A percentile compares a stretch with the other conserved stretches of the same genome.
Conservation (phyloP, 2,329 filamentous ascomycete genomes). For the Aspergillaceae sp. region DNA sequence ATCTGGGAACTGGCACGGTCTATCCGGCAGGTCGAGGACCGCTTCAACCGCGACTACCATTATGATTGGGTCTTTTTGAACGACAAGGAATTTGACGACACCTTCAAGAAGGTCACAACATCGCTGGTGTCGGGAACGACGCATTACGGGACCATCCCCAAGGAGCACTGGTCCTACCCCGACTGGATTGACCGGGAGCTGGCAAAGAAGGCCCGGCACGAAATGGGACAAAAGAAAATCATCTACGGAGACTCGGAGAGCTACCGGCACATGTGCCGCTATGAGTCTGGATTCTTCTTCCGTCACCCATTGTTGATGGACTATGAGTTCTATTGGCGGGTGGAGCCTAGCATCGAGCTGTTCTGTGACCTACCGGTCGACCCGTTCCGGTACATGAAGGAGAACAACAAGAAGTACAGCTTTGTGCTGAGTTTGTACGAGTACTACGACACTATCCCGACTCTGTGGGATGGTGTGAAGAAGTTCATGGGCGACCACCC, state of each 20-base stretch:
- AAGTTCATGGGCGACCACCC: slow-evolving; percentile 88
- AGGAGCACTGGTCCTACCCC: slow-evolving; percentile 96
- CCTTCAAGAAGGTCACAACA: slow-evolving; percentile 85
- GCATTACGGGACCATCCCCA: slow-evolving; percentile 78
- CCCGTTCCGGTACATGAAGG: slow-evolving; percentile 92
- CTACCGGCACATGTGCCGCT: slow-evolving; percentile 99
- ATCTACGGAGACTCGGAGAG: slow-evolving; percentile 97
- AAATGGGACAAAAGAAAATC: slow-evolving; percentile 90
- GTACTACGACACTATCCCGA: slow-evolving; percentile 92
- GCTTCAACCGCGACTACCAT: slow-evolving; percentile 93
- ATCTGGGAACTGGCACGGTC: slow-evolving; percentile 95
- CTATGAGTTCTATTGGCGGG: slow-evolving; percentile 99
- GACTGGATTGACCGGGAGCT: slow-evolving; percentile 92
- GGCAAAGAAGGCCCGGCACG: slow-evolving; percentile 79
- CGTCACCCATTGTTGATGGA: slow-evolving; percentile 85
- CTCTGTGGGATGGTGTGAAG: slow-evolving; percentile 90
- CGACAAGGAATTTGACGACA: slow-evolving; percentile 84
- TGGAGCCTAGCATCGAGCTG: slow-evolving; percentile 92
- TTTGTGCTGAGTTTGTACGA: slow-evolving; percentile 94
- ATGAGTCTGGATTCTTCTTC: slow-evolving; percentile 99
- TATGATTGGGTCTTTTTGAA: slow-evolving; percentile 99
- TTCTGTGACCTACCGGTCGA: slow-evolving; percentile 95
- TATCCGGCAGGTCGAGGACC: slow-evolving; percentile 92
- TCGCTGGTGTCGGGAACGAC: slow-evolving; percentile 89
- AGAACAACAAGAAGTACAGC: slow-evolving; percentile 96